These are phyloP conservation scores for Asterochloris erici DNA, from an alignment of 139 green algal genomes.

Conservation along the genomic window DNA sequence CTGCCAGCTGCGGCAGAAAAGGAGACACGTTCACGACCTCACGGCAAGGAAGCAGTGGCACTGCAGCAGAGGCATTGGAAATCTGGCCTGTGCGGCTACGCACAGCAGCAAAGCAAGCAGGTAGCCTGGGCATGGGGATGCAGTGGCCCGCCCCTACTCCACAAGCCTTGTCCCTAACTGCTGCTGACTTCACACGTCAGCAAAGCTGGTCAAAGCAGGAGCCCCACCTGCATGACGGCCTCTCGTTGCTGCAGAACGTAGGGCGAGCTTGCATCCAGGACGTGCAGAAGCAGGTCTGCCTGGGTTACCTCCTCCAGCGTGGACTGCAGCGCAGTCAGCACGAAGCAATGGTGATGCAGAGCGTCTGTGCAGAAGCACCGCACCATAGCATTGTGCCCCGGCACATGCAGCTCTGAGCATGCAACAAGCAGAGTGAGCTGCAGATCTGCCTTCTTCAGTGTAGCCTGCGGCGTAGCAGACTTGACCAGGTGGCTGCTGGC, in stretches of 20 bases:
- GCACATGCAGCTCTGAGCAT: too few relatives aligned
- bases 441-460: too few relatives aligned
- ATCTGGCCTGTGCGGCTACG: not conserved
- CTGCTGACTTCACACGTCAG: not conserved
- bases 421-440: too few relatives aligned
- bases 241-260: conserved; percentile 44
- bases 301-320: conserved; percentile 72
- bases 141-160: not conserved
- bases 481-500: too few relatives aligned
- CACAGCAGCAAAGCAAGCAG: not conserved
- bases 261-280: conserved; percentile 54
- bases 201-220: not conserved
- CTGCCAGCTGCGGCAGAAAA: too few relatives aligned
- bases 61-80: not conserved
- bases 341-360: not conserved
- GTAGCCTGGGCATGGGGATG: not conserved
- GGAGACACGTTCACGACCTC: too few relatives aligned
- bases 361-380: not conserved
- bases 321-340: conserved; percentile 23
- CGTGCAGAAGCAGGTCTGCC: conserved; percentile 69
- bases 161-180: not conserved
- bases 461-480: too few relatives aligned
- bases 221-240: conserved; percentile 46
- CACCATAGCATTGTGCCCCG: too few relatives aligned
- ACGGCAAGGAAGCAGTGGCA: not conserved